phyloP scores from a whole-genome alignment of 2,329 filamentous ascomycete species.

The Neonectria punicea region DNA sequence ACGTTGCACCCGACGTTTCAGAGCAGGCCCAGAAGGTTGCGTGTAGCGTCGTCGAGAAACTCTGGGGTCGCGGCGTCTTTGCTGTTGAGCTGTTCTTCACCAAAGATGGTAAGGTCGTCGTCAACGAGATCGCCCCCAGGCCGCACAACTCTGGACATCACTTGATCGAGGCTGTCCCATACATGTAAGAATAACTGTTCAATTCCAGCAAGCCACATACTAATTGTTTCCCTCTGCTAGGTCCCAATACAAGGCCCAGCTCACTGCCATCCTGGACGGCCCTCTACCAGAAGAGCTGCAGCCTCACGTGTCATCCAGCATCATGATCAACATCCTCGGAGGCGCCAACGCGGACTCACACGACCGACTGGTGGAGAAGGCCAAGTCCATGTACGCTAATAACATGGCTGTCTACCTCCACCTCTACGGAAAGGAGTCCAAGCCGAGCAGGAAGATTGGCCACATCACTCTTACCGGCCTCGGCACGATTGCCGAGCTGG shows the following conservation, averaged over 20 bases:
- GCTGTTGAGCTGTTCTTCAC: slow-evolving; percentile 96
- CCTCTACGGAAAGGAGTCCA: slow-evolving; percentile 90
- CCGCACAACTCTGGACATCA: slow-evolving; percentile 92
- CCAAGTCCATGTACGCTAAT: slow-evolving; percentile 55
- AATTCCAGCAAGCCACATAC: neutral
- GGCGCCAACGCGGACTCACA: slow-evolving; percentile 75
- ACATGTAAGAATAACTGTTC: slow-evolving; percentile 55
- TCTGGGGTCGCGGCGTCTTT: slow-evolving; percentile 92
- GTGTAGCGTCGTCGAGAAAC: slow-evolving; percentile 78
- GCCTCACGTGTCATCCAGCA: slow-evolving; percentile 69
- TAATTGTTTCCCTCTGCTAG: neutral
- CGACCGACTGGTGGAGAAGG: slow-evolving; percentile 57
- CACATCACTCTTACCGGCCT: slow-evolving; percentile 86
- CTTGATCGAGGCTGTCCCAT: slow-evolving; percentile 89
- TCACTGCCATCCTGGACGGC: slow-evolving; percentile 80
- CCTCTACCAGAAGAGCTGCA: slow-evolving; percentile 65
- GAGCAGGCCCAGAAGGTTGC: slow-evolving; percentile 80
- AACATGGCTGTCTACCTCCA: slow-evolving; percentile 72
- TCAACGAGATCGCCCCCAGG: slow-evolving; percentile 19
- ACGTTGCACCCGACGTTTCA: slow-evolving; percentile 69
- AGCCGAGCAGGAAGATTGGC: slow-evolving; percentile 92
- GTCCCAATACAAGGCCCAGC: slow-evolving; percentile 92
- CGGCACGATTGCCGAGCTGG: slow-evolving; percentile 72
- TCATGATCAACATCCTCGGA: slow-evolving; percentile 86
- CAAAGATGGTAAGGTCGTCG: slow-evolving; percentile 64